Conservation (phyloP, 768 basidiomycete species). For the Pulveroboletus frians region DNA sequence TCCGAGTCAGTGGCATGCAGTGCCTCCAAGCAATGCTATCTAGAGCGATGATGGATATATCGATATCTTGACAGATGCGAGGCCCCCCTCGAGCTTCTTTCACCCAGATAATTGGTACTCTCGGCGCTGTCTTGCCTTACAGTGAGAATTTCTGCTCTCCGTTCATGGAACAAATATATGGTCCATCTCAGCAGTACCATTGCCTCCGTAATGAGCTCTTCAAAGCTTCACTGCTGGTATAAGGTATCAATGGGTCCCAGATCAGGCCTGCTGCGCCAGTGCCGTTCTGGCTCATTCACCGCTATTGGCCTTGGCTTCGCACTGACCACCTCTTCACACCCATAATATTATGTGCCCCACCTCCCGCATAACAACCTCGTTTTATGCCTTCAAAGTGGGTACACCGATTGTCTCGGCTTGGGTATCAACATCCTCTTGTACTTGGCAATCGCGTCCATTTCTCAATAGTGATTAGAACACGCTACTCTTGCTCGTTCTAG, state of each 20-base stretch:
- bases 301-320: conserved; percentile 30
- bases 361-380: not conserved
- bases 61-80: conserved; percentile 28
- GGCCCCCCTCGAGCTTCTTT: conserved; percentile 61
- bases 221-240: conserved; percentile 22
- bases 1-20: conserved; percentile 2
- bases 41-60: conserved; percentile 34
- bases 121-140: conserved; percentile 47
- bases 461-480: conserved; percentile 37
- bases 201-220: conserved; percentile 35
- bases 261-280: conserved; percentile 34
- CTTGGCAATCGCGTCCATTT: conserved; percentile 27
- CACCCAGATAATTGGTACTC: conserved; percentile 50
- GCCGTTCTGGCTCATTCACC: conserved; percentile 39
- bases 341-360: conserved; percentile 20
- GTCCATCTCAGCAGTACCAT: conserved; percentile 29
- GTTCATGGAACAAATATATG: conserved; percentile 46
- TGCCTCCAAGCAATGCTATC: not conserved
- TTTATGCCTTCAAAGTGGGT: conserved; percentile 11
- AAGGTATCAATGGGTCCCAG: conserved; percentile 37
- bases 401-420: conserved; percentile 13
- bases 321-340: conserved; percentile 28
- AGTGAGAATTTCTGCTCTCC: conserved; percentile 44
- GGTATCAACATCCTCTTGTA: conserved; percentile 25
- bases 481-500: conserved; percentile 33